phyloP scores from a whole-genome alignment of 306 rosid species.

The Cucumis sativus region Cucumber_9930_V3 NC_026655.2:2589501-2590000 shows the following conservation, averaged over 20 bases:
- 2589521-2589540: no score
- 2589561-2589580: no score
- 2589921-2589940: background rate
- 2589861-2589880: background rate
- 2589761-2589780: slow-evolving; percentile 8
- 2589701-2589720: background rate
- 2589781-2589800: background rate
- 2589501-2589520: no score
- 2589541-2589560: no score
- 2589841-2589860: background rate
- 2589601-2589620: no score
- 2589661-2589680: no score
- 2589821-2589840: background rate
- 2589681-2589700: background rate
- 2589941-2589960: background rate
- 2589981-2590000: background rate
- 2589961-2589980: background rate
- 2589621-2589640: no score
- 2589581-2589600: no score
- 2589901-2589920: background rate
- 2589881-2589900: background rate
- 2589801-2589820: slow-evolving; percentile 1
- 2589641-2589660: no score
- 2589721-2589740: background rate
- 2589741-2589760: background rate